Evolutionary conservation across 176 grass and related monocot genomes (phyloP).

Genomic region (Phyllostachys edulis): DNA sequence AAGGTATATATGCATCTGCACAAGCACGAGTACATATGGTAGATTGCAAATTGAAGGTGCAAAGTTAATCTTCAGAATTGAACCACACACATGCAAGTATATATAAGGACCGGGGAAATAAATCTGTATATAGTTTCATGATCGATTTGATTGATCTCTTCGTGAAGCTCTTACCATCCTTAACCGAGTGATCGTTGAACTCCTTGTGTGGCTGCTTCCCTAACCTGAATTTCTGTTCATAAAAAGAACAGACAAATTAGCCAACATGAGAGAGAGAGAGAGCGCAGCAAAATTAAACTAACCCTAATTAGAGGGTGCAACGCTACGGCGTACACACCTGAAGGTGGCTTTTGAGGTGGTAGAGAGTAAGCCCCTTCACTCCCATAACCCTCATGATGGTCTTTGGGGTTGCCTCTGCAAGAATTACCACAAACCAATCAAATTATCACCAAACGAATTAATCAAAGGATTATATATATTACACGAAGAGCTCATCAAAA

Average conservation of each 20-base stretch:
- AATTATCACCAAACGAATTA: conserved; percentile 2
- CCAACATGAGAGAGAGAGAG: background rate
- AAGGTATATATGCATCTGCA: background rate
- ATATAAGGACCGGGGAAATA: background rate
- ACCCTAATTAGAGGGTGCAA: conserved; percentile 42
- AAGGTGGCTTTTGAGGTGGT: conserved; percentile 99
- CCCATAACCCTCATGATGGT: conserved; percentile 99
- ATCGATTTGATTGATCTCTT: background rate
- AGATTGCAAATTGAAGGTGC: background rate
- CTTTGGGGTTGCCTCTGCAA: conserved; percentile 95
- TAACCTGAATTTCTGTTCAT: conserved; percentile 80
- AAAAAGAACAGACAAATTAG: conserved; percentile 11
- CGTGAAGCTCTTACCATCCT: conserved; percentile 64
- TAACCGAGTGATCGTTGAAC: conserved; percentile 82
- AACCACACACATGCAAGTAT: background rate
- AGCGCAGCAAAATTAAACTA: conserved; percentile 3
- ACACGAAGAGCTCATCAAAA: background rate
- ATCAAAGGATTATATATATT: background rate
- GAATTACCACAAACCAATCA: background rate
- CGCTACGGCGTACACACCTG: conserved; percentile 49
- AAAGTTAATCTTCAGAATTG: background rate
- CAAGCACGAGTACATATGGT: background rate
- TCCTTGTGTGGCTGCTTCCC: conserved; percentile 99
- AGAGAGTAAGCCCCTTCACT: conserved; percentile 94
- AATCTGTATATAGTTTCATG: background rate